These are phyloP conservation scores for Talaromyces sp. DNA, from an alignment of 2,329 filamentous ascomycete genomes.

Conservation along the genomic window DNA sequence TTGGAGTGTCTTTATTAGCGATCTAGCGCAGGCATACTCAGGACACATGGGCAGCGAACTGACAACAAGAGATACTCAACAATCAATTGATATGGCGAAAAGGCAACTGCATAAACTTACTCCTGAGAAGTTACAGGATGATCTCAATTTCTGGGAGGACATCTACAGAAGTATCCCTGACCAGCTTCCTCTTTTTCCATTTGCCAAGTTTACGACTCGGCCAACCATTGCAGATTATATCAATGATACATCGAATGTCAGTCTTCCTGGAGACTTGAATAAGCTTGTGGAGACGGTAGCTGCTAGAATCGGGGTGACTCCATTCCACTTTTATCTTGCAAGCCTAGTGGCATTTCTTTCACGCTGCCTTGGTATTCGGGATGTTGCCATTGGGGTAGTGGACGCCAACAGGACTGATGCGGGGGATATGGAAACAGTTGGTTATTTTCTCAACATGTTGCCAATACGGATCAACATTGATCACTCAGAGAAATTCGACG, in stretches of 20 bases:
- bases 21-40: constrained; percentile 11
- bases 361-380: constrained; percentile 30
- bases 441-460: constrained; percentile 48
- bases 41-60: constrained; percentile 16
- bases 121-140: constrained; percentile 25
- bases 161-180: constrained; percentile 22
- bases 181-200: constrained; percentile 32
- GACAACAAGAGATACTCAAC: constrained; percentile 38
- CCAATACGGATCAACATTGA: constrained; percentile 37
- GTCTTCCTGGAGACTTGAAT: background rate
- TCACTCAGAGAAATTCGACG: constrained; percentile 26
- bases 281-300: background rate
- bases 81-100: constrained; percentile 18
- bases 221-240: constrained; percentile 16
- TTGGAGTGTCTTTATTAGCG: constrained; percentile 31
- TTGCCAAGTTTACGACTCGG: constrained; percentile 22
- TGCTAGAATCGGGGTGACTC: constrained; percentile 26
- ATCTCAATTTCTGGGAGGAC: constrained; percentile 35
- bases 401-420: constrained; percentile 41
- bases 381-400: constrained; percentile 46
- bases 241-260: constrained; percentile 13
- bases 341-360: constrained; percentile 36
- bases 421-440: constrained; percentile 35
- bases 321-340: constrained; percentile 47
- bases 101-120: background rate